Evolutionary conservation across 495 filamentous ascomycete genomes (phyloP), one percentile per base, ranked within the genome.

Genomic region (Penicillium daleae): DNA sequence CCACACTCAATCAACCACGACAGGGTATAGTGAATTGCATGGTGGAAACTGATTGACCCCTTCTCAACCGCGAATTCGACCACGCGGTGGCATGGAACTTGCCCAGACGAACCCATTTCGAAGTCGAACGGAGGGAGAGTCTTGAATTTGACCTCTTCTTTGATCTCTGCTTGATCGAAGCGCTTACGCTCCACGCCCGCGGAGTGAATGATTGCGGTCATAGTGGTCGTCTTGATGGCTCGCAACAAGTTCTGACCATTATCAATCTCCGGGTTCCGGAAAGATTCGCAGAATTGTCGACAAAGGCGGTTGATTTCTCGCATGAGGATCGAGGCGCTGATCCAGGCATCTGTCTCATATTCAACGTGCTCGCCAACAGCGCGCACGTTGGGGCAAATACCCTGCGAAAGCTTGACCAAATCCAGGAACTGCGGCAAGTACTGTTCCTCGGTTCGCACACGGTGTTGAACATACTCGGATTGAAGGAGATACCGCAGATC

Each of bases 261-360:
- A 48, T 90, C 83, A 10, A 71, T 63, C 35, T 85, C 85, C 31
- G 82, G 81, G 70, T 87, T 84, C 26, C 83, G 85, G 82, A 96
- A 99, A 1, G 96, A 86, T 64, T 94, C 92, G 1, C 92, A 85
- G 69, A 97, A 90, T 66, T 93, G 91, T 57, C 93, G 85, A 68
- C 92, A 96, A 12, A 98, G 84, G 56, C 88, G 88, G 69, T 97
- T 98, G 73, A 99, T 91, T 73, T 99, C 94, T 52, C 92, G 85
- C 55, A 94, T 97, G 53, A 98, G 90, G 42, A 99, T 85, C 8
- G 92, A 94, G 1, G 96, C 95, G 65, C 89, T 95, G 51, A 99
- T 97, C 95, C 95, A 99, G 31, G 92, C 90, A 70, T 99, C 95
- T 6, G 93, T 95, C 74, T 99, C 95, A 68, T 97, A 99, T 70